Evolutionary conservation across 2,329 filamentous ascomycete species (phyloP), one percentile per base, ranked within the genome.

Genomic region (Stemphylium lycopersici): DNA sequence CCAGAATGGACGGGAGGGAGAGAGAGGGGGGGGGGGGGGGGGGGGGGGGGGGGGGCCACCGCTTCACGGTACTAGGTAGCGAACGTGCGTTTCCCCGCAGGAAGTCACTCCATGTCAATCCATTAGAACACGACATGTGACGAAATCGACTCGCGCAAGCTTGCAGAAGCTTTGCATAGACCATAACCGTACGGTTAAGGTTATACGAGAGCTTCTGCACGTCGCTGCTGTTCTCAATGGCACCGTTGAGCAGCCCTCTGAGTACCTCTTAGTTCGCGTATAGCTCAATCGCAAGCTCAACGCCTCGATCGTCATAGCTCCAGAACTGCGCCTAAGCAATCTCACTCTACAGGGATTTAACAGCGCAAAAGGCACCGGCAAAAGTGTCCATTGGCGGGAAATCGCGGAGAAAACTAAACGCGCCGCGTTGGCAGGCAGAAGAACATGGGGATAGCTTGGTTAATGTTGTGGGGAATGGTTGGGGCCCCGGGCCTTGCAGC

Each of bases 51-150:
- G 54, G 58, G 57, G 59, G 59, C 58, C 51, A 56, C 58, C 52
- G 48, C 58, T 60, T 43, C n/a, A 18, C 13, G 7, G 49, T n/a
- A n/a, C n/a, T n/a, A n/a, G n/a, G n/a, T 40, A 54, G 47, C 47
- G 44, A 55, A 57, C 54, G 55, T 56, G 56, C 59, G 56, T 54
- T 54, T 65, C 61, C 67, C 69, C 66, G 67, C 66, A 70, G 59
- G 51, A 56, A 55, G 56, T 44, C 38, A 42, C 20, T 45, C 43
- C 56, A 50, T 56, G 61, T 48, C 55, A 62, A 65, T 63, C 38
- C 34, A 41, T 52, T 59, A 69, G 67, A 56, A 69, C 63, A 62
- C 58, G 55, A 54, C 61, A 52, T 55, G 66, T 63, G 58, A 65
- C 58, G 59, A 56, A 56, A 58, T 56, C 32, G 39, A 32, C 29